Conservation (phyloP, 257 asterid genomes). For the Solanum pimpinellifolium region DNA sequence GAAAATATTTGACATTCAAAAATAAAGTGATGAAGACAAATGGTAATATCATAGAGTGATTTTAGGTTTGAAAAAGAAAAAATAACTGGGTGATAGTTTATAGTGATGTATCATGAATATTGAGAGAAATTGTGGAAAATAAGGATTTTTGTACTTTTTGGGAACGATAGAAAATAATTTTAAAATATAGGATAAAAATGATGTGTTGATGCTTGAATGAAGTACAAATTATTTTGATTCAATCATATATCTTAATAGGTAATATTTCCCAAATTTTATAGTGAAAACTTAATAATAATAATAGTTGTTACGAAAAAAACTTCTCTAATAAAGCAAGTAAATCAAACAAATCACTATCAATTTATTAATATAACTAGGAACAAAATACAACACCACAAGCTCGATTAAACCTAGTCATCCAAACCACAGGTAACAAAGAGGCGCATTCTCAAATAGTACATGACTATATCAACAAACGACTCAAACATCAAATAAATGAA, state of each 20-base stretch:
- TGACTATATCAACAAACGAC: not conserved
- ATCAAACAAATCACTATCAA: not conserved
- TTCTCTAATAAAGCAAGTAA: not conserved
- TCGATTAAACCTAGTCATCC: not conserved
- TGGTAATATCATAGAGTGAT: no score
- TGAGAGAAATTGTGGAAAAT: no score
- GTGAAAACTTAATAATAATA: not conserved
- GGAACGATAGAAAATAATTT: no score
- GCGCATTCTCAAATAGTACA: not conserved
- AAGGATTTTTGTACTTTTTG: no score
- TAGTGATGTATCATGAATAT: no score
- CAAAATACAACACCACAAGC: not conserved
- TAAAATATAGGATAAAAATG: no score
- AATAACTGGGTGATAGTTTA: no score
- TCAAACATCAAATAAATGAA: not conserved
- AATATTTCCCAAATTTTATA: no score
- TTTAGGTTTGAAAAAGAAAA: no score
- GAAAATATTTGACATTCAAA: no score
- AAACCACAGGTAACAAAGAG: not conserved
- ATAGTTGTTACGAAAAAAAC: not conserved
- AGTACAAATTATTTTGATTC: not conserved
- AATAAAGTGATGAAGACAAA: no score
- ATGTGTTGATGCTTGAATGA: not conserved
- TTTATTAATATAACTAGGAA: not conserved
- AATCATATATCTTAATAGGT: not conserved